A percentile compares a stretch with the other conserved stretches of the same genome.
phyloP scores from a whole-genome alignment of 1,284 basidiomycete species.

The Pulchroboletus neoregius region DNA sequence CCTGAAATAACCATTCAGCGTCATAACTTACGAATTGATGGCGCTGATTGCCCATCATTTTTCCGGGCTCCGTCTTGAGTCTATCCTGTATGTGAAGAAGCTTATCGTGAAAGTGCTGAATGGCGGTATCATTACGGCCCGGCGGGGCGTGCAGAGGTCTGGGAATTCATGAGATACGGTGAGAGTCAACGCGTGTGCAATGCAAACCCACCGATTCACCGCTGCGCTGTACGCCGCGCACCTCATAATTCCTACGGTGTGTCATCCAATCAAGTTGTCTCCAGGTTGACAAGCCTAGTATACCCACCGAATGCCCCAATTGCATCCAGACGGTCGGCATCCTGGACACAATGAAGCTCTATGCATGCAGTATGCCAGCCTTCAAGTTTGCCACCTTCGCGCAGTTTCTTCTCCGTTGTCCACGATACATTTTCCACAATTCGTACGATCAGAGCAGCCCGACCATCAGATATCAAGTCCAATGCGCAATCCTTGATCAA shows the following conservation, averaged over 20 bases:
- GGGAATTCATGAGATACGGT: constrained; percentile 9
- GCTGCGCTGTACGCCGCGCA: constrained; percentile 79
- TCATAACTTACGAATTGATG: constrained; percentile 63
- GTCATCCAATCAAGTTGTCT: not conserved
- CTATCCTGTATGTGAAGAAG: constrained; percentile 68
- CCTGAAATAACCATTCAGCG: not conserved
- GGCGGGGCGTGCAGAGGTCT: constrained; percentile 66
- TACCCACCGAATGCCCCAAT: constrained; percentile 83
- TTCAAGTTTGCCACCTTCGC: constrained; percentile 50
- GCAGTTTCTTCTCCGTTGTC: constrained; percentile 77
- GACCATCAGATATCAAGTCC: constrained; percentile 57
- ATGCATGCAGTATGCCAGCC: constrained; percentile 73
- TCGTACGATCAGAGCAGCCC: constrained; percentile 51
- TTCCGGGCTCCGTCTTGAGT: constrained; percentile 75
- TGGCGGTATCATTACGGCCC: constrained; percentile 55
- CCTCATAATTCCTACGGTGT: constrained; percentile 66
- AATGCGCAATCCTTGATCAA: constrained; percentile 40
- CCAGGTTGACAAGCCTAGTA: too few relatives aligned
- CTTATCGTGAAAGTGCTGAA: constrained; percentile 89
- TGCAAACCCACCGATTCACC: constrained; percentile 51
- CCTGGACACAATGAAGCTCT: constrained; percentile 89
- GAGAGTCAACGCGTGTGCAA: not conserved
- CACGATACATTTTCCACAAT: constrained; percentile 85
- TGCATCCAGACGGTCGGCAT: constrained; percentile 89
- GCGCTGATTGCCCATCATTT: constrained; percentile 63